Base-by-base conservation (phyloP, 2,329 filamentous ascomycete species). In the Cladophialophora exuberans region DNA sequence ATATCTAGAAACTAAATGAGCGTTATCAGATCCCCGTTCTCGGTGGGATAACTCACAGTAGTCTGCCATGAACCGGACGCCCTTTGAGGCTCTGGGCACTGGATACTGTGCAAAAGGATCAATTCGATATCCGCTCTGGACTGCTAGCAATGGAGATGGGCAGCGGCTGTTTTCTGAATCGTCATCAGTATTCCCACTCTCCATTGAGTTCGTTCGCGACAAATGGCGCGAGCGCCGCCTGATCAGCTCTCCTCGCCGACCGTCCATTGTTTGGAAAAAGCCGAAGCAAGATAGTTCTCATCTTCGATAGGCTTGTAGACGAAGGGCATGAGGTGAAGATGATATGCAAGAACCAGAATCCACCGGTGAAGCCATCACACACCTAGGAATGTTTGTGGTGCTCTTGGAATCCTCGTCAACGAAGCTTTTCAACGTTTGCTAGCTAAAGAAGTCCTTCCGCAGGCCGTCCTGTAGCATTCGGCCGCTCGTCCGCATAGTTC, bases 141-240 rank as follows among this genome's bases (percentile, higher is more conserved):
- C 25, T 11, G 55, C 28, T 22, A 57, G 44, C 26, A 57, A 33
- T 6, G 55, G 55, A 25, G 55, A 57, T 5, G 55, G 55, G 36
- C 55, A 54, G 13, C 50, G 44, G 41, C 55, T 57, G 39, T 44
- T 54, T 17, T 57, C 55, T 17, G 55, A 57, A 20, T 57, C 55
- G 33, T 57, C 55, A 18, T 57, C 50, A 7, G 42, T 57, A 15
- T 45, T 43, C 18, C 42, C 48, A 17, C 13, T 22, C 45, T 17
- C 18, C 13, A 17, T 22, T 3, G 45, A 45, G 18, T 49, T 45
- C 22, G n/a, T 33, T 7, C 35, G 47, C 9, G 36, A 48, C 20
- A 36, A n/a, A n/a, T 49, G 46, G 35, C 23, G 35, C 20, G 35
- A 41, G 13, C 46, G 45, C 11, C 38, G 26, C 38, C 44, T 13